Base-by-base conservation (phyloP, 768 basidiomycete genomes). In the Kondoa subrosea region DNA sequence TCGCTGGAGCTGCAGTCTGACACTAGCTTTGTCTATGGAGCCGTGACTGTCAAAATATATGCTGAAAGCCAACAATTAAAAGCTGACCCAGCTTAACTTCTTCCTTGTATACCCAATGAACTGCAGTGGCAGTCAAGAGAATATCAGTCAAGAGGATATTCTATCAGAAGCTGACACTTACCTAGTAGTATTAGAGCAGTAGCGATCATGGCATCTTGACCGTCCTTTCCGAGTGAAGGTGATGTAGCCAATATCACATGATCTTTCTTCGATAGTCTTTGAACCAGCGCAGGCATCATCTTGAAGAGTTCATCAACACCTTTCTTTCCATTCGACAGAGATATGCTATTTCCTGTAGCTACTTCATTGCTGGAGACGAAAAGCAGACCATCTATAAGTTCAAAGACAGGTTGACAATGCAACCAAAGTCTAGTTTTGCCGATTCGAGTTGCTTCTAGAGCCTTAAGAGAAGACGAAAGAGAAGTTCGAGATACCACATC, bases 1-100 rank as follows among this genome's bases (percentile, higher is more conserved):
- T 88, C 88, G 90, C 74, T 96, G 86, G 34, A 96, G 79, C 21
- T 90, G 81, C 15, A 80, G 85, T 14, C 84, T 83, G 70, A 96
- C 83, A 15, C 81, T 77, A 25, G 80, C 76, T 76, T 95, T 95
- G 57, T 73, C 75, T 69, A 65, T 34, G 34, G 32, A 17, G 4
- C 14, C 29, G n/a, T 1, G 25, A n/a, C 3, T 32, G 2, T 2
- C 27, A 27, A 26, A 32, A 25, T 2, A 1, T 33, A 17, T 26
- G 2, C 16, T 3, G 61, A 30, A 2, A 56, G 32, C 4, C 17
- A n/a, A n/a, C 27, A 1, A 25, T 30, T 29, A 1, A 64, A 25
- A 25, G 27, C 67, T 2, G 14, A 66, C 69, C 67, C 4, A 4
- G 33, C 32, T 50, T 56, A 4, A 34, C n/a, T 12, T 60, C 8